phyloP scores from a whole-genome alignment of 257 asterid genomes.

The Craterostigma plantagineum region DNA sequence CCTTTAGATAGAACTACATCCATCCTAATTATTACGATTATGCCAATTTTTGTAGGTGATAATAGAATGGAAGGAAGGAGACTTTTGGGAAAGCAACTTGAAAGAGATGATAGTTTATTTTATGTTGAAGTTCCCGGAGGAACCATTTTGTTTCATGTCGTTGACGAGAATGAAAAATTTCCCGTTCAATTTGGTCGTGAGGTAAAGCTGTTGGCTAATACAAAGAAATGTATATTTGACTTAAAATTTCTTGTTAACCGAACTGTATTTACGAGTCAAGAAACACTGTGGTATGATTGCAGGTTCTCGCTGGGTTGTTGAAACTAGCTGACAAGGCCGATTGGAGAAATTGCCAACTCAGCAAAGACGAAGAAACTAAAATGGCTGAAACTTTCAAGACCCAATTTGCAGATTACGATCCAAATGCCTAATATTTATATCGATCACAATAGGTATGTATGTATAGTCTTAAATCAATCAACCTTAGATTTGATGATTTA shows the following conservation, averaged over 20 bases:
- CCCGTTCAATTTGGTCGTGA: slow-evolving; percentile 95
- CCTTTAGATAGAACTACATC: not conserved
- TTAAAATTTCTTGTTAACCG: too few relatives aligned
- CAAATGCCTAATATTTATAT: slow-evolving; percentile 22
- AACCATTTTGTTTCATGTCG: slow-evolving; percentile 41
- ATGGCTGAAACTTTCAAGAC: slow-evolving; percentile 52
- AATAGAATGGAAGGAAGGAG: slow-evolving; percentile 34
- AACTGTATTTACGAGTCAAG: too few relatives aligned
- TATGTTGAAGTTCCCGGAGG: slow-evolving; percentile 90
- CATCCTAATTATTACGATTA: slow-evolving; percentile 1
- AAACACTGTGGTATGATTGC: slow-evolving; percentile 1
- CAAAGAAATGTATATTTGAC: too few relatives aligned
- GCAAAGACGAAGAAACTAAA: slow-evolving; percentile 62
- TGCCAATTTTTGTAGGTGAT: slow-evolving; percentile 32
- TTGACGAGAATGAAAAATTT: slow-evolving; percentile 69
- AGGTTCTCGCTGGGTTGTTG: slow-evolving; percentile 94
- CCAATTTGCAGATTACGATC: slow-evolving; percentile 45
- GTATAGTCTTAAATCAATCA: too few relatives aligned
- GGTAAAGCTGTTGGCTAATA: slow-evolving; percentile 22
- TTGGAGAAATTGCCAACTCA: slow-evolving; percentile 76
- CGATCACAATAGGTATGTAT: too few relatives aligned
- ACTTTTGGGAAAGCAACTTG: slow-evolving; percentile 32
- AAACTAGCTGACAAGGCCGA: slow-evolving; percentile 81
- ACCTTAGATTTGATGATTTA: too few relatives aligned
- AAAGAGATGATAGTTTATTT: slow-evolving; percentile 50